Evolutionary conservation across 2,329 filamentous ascomycete genomes (phyloP), one percentile per base, ranked within the genome.

Genomic region (Cryoendolithus antarcticus): DNA sequence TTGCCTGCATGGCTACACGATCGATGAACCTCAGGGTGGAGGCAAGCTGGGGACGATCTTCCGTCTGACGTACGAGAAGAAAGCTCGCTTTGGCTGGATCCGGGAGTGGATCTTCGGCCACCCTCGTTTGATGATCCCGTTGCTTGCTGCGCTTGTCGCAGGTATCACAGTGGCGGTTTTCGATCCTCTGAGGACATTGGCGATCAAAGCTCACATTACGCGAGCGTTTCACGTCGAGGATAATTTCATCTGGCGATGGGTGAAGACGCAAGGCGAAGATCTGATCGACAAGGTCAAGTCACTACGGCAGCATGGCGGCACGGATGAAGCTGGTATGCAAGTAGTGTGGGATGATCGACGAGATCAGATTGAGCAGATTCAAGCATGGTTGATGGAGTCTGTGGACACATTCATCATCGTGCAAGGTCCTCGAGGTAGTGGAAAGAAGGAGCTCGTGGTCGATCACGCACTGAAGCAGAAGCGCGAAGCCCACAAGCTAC

Each of bases 391-490:
- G 6, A 78, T 86, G 54, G 89, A 95, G 51, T 88, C 82, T 4
- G 77, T 81, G 0, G 86, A 91, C 44, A 96, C 88, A 0, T 95
- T 95, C 57, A 86, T 94, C 46, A 84, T 96, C 6, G 76, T 98
- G 1, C 88, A 94, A 55, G 91, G 91, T 0, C 88, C 91, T 4
- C 77, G 86, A 37, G 91, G 89, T 5, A 93, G 86, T 0, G 91
- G 88, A 1, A 95, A 95, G 62, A 80, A 76, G 46, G 88, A 95
- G 50, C 71, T 96, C 9, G 79, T 96, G 2, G 59, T 94, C 43
- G 82, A 93, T 32, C 83, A 93, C 59, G 82, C 85, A 0, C 68
- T 96, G 10, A 76, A 82, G 47, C 75, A 76, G 6, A 57, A 58
- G 40, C 47, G 49, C 9, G 56, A 56, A 34, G 76, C 82, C 33